These are phyloP conservation scores for Sphenostylis stenocarpa DNA, from an alignment of 306 rosid genomes.

Conservation along the genomic window DNA sequence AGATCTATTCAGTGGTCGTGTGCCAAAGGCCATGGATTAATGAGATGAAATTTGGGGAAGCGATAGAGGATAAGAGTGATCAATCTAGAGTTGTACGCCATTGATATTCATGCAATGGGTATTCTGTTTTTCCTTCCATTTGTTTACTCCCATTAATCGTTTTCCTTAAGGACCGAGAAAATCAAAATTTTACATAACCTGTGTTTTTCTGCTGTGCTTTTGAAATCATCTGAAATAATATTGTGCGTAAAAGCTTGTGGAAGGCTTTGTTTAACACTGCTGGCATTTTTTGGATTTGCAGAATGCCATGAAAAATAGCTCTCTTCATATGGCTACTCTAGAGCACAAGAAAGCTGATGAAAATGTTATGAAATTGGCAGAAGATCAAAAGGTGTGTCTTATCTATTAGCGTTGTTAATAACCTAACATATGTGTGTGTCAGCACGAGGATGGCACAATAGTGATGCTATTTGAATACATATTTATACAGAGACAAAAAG, in stretches of 20 bases:
- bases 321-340: conserved; percentile 81
- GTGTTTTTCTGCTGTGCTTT: conserved; percentile 16
- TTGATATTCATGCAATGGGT: neutral
- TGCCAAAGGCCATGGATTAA: neutral
- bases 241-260: conserved; percentile 28
- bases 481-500: conserved; percentile 74
- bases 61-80: neutral
- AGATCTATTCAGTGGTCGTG: neutral
- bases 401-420: conserved; percentile 20
- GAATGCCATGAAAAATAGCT: conserved; percentile 72
- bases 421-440: conserved; percentile 20
- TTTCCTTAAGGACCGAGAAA: neutral
- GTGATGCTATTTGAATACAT: conserved; percentile 29
- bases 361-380: conserved; percentile 82
- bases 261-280: conserved; percentile 34
- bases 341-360: conserved; percentile 85
- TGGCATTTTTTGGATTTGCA: conserved; percentile 42
- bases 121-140: neutral
- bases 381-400: conserved; percentile 78
- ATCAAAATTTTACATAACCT: conserved; percentile 7
- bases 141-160: conserved; percentile 16
- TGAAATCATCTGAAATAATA: neutral
- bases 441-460: conserved; percentile 25
- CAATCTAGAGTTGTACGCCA: neutral
- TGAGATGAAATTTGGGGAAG: conserved; percentile 16